These are phyloP conservation scores for Paracamarosporium sp. DNA, from an alignment of 2,329 filamentous ascomycete genomes.

Conservation along the genomic window DNA sequence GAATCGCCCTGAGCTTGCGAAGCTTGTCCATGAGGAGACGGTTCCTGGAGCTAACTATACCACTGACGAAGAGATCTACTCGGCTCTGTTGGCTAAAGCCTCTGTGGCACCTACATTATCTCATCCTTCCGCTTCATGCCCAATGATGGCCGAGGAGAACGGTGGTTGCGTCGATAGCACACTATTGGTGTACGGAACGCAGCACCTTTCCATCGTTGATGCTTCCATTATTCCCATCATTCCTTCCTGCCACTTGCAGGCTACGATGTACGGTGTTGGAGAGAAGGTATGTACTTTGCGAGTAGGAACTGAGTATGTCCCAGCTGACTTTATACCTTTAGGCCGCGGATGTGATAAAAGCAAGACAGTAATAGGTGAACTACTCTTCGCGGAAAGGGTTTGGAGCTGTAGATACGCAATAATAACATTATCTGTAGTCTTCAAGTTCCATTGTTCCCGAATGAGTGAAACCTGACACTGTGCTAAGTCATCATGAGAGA, in stretches of 20 bases:
- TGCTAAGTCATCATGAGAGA: no score
- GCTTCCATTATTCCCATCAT: conserved; percentile 41
- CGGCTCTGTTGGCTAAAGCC: conserved; percentile 22
- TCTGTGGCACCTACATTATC: conserved; percentile 34
- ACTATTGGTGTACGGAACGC: conserved; percentile 38
- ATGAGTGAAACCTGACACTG: no score
- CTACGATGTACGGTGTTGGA: conserved; percentile 40
- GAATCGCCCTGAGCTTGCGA: conserved; percentile 31
- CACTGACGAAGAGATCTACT: conserved; percentile 30
- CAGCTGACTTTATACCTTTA: no score
- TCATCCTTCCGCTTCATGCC: conserved; percentile 38
- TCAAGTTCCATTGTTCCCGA: no score
- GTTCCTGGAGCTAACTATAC: conserved; percentile 30
- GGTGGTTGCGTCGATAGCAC: conserved; percentile 24
- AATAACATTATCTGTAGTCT: no score
- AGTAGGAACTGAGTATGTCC: no score
- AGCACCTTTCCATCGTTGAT: conserved; percentile 36
- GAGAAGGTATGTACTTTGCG: no score
- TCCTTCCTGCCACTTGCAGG: conserved; percentile 36
- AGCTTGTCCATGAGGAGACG: conserved; percentile 29
- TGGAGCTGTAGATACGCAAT: not conserved
- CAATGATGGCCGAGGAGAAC: conserved; percentile 22
- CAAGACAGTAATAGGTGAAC: conserved; percentile 10
- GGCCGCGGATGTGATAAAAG: conserved; percentile 42
- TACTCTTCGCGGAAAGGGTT: not conserved